Conservation (phyloP, 1,139 yeast genomes). For the Candida dubliniensis region DNA sequence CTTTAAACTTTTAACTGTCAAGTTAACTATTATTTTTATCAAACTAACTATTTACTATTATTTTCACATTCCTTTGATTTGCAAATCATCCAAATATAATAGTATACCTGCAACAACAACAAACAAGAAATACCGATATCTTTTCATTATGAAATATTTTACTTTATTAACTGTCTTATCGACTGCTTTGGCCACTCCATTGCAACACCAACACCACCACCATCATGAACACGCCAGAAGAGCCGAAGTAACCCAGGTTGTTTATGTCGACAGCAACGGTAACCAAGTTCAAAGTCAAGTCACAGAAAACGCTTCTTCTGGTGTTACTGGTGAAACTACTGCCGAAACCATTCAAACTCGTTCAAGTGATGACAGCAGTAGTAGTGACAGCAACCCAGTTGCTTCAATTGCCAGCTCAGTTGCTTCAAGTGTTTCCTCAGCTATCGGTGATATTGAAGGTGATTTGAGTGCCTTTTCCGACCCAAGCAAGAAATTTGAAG, state of each 20-base stretch:
- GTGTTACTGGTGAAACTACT: not conserved
- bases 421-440: slow-evolving; percentile 28
- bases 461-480: slow-evolving; percentile 53
- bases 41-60: not conserved
- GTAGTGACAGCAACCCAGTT: slow-evolving; percentile 2
- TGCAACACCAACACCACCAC: slow-evolving; percentile 35
- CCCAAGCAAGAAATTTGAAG: slow-evolving; percentile 65
- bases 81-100: too few species aligned
- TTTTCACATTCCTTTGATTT: slow-evolving; percentile 1
- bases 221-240: slow-evolving; percentile 54
- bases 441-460: slow-evolving; percentile 42
- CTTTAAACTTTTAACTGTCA: not conserved
- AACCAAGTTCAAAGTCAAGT: slow-evolving; percentile 22
- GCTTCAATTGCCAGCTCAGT: slow-evolving; percentile 10
- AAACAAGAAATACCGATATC: too few species aligned
- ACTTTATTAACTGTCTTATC: slow-evolving; percentile 24
- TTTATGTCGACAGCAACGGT: slow-evolving; percentile 74
- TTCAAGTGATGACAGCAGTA: not conserved
- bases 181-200: slow-evolving; percentile 31
- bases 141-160: slow-evolving; percentile 8
- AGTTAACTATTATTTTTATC: not conserved
- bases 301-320: slow-evolving; percentile 6
- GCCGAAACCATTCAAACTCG: slow-evolving; percentile 12
- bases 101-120: too few species aligned
- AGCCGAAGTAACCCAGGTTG: slow-evolving; percentile 79